phyloP scores from a whole-genome alignment of 805 yeast genomes.

The Spathaspora boniae region DNA sequence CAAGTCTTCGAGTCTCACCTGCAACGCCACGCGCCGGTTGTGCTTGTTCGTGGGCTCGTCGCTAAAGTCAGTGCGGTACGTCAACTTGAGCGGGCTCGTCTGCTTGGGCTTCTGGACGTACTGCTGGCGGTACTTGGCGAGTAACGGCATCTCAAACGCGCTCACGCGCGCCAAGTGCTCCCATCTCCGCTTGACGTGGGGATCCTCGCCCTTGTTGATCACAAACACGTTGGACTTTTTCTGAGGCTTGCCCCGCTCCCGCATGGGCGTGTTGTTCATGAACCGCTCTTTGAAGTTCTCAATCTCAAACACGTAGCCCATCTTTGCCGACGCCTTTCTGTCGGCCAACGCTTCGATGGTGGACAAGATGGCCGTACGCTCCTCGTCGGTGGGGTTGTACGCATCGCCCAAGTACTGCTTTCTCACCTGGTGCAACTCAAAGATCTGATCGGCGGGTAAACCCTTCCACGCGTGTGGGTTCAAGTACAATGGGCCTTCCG shows the following conservation, averaged over 20 bases:
- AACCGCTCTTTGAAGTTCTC: conserved; percentile 41
- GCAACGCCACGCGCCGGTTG: conserved; percentile 64
- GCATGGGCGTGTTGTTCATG: conserved; percentile 39
- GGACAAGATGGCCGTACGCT: conserved; percentile 44
- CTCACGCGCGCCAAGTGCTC: conserved; percentile 78
- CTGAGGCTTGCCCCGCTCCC: conserved; percentile 35
- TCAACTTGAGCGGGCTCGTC: conserved; percentile 57
- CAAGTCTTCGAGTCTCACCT: conserved; percentile 52
- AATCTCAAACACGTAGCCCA: conserved; percentile 39
- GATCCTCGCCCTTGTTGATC: conserved; percentile 31
- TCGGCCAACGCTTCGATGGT: conserved; percentile 31
- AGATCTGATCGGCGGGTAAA: conserved; percentile 58
- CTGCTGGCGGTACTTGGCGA: conserved; percentile 69
- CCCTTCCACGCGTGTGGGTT: conserved; percentile 72
- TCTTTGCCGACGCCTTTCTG: conserved; percentile 24
- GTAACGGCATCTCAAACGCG: conserved; percentile 87
- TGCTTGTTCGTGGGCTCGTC: conserved; percentile 67
- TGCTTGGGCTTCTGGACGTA: conserved; percentile 48
- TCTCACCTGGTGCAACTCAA: conserved; percentile 59
- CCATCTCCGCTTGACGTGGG: conserved; percentile 59
- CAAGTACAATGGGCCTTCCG: conserved; percentile 36
- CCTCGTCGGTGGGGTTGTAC: conserved; percentile 58
- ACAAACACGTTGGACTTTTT: conserved; percentile 35
- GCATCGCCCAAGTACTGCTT: conserved; percentile 42
- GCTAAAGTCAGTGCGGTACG: conserved; percentile 62